A percentile compares a stretch with the other conserved stretches of the same genome.
Conservation (phyloP, 208 protist genomes). For the Eutreptiella sp. region DNA sequence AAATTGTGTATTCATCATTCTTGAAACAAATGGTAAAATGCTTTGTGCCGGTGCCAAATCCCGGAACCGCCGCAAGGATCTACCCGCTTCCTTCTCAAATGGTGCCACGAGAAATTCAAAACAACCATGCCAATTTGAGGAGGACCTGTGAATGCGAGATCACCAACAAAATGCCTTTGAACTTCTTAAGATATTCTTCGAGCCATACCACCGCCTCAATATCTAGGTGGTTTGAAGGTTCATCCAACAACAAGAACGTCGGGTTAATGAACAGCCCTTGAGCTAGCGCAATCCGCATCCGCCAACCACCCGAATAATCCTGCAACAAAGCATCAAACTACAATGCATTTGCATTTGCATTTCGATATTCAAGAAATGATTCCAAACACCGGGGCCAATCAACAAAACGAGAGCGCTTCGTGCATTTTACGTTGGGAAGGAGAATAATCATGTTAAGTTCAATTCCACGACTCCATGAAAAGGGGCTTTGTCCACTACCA, state of each 20-base stretch:
- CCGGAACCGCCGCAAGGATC: too few species aligned
- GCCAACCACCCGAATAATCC: constrained; percentile 87
- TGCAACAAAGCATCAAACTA: too few species aligned
- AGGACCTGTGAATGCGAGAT: constrained; percentile 94
- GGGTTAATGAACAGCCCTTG: constrained; percentile 88
- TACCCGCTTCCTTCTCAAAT: too few species aligned
- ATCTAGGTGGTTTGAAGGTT: constrained; percentile 95
- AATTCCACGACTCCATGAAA: constrained; percentile 53
- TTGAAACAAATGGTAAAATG: too few species aligned
- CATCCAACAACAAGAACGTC: constrained; percentile 89
- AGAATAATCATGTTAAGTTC: constrained; percentile 60
- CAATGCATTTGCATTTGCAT: constrained; percentile 28
- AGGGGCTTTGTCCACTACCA: too few species aligned
- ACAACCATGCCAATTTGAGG: constrained; percentile 61
- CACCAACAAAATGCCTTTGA: constrained; percentile 86
- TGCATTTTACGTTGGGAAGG: too few species aligned
- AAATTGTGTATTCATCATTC: too few species aligned
- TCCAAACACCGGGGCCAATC: too few species aligned
- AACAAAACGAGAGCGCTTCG: too few species aligned
- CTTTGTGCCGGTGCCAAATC: too few species aligned
- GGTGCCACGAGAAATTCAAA: too few species aligned
- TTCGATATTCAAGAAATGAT: too few species aligned
- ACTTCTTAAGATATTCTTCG: constrained; percentile 86
- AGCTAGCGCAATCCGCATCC: constrained; percentile 93
- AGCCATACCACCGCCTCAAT: constrained; percentile 92